phyloP scores from a whole-genome alignment of 805 yeast genomes.

The Lachancea cidri region DNA sequence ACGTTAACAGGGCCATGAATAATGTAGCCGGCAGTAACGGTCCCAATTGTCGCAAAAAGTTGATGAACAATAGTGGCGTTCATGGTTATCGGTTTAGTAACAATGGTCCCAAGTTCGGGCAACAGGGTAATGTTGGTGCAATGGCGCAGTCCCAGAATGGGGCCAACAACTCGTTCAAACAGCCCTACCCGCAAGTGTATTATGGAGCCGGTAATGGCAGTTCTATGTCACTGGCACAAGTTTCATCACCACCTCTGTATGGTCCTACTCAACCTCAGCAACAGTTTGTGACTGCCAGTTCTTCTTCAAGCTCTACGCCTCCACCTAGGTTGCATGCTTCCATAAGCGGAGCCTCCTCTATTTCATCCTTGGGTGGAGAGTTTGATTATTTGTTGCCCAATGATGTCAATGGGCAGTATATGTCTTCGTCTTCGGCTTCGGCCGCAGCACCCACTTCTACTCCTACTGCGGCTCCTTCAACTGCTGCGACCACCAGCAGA shows the following conservation, averaged over 20 bases:
- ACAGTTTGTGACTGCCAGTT: slow-evolving; percentile 9
- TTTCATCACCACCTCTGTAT: slow-evolving; percentile 3
- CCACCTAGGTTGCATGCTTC: slow-evolving; percentile 21
- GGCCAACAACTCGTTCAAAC: slow-evolving; percentile 3
- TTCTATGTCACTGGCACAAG: slow-evolving; percentile 4
- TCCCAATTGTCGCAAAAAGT: slow-evolving; percentile 6
- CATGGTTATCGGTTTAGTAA: slow-evolving; percentile 13
- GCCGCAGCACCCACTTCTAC: neutral
- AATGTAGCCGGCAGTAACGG: slow-evolving; percentile 2
- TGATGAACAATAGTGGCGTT: slow-evolving; percentile 1
- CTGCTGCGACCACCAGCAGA: neutral
- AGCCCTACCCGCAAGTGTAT: slow-evolving; percentile 6
- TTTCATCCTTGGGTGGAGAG: slow-evolving; percentile 14
- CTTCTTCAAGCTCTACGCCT: slow-evolving; percentile 13
- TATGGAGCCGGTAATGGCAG: slow-evolving; percentile 11
- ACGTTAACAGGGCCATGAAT: slow-evolving; percentile 1
- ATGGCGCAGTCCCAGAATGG: neutral
- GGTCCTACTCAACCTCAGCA: slow-evolving; percentile 2
- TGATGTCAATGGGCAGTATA: slow-evolving; percentile 12
- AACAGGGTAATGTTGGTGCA: neutral
- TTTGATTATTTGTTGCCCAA: slow-evolving; percentile 14
- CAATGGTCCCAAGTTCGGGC: slow-evolving; percentile 11
- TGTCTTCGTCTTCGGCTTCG: neutral
- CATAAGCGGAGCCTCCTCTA: slow-evolving; percentile 16
- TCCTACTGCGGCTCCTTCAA: neutral